Evolutionary conservation across 1,284 basidiomycete genomes (phyloP).

Genomic region (Grifola frondosa): DNA sequence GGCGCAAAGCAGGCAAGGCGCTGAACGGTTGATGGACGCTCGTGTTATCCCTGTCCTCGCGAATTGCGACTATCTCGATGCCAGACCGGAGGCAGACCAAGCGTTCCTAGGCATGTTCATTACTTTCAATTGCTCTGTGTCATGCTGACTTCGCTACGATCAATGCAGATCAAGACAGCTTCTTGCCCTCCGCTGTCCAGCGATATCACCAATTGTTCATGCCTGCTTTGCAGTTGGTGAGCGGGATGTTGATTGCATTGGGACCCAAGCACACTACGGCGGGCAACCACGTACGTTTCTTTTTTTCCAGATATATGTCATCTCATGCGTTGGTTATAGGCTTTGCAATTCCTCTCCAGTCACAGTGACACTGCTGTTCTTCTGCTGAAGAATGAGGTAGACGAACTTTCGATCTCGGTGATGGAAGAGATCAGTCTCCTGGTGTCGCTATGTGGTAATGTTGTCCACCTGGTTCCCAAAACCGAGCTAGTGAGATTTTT

Average conservation of each 20-base stretch:
- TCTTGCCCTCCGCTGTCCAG: constrained; percentile 84
- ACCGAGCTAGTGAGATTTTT: constrained; percentile 67
- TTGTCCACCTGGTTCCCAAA: constrained; percentile 70
- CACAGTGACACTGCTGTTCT: constrained; percentile 82
- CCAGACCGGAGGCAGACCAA: constrained; percentile 79
- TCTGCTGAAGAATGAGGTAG: constrained; percentile 71
- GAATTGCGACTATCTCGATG: constrained; percentile 85
- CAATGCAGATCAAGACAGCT: constrained; percentile 72
- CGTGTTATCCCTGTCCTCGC: constrained; percentile 79
- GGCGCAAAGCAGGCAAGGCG: constrained; percentile 79
- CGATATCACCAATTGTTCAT: constrained; percentile 88
- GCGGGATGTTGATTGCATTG: constrained; percentile 67
- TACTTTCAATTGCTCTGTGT: too few relatives aligned
- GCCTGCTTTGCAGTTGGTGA: constrained; percentile 80
- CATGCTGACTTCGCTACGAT: background rate
- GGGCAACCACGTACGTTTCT: constrained; percentile 57
- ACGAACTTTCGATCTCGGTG: constrained; percentile 61
- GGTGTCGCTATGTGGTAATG: constrained; percentile 63
- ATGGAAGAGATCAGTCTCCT: constrained; percentile 79
- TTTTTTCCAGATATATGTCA: background rate
- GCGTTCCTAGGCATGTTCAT: constrained; percentile 69
- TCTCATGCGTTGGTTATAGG: constrained; percentile 39
- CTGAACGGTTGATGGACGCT: constrained; percentile 82
- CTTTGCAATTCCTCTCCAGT: constrained; percentile 71
- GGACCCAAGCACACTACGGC: constrained; percentile 65